Evolutionary conservation across 176 grass and related monocot species (phyloP), one percentile per base, ranked within the genome.

Genomic region (Aegilops umbellulata): DNA sequence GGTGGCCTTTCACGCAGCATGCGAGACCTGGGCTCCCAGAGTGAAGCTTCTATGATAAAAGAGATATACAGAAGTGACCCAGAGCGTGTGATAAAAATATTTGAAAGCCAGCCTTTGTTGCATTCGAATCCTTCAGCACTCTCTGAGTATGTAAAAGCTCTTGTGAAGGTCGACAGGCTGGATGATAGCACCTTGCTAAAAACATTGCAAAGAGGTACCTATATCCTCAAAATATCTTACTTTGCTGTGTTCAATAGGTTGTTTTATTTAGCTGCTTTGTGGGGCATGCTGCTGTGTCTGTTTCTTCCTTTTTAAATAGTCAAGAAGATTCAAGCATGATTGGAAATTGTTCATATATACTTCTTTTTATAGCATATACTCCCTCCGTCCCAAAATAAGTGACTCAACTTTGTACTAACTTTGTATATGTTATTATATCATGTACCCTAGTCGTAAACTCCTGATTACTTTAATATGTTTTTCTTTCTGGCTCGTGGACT

Each of bases 121-220:
- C 94, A 91, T 80, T 96, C 85, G 22, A 99, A 96, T 77, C 85
- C 90, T 82, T 82, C 92, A 38, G 94, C 97, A 78, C 76, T 99
- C 77, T 91, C 97, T 19, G 97, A 99, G 84, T 99, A 99, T 83
- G 94, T 99, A 49, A 99, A 99, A 89, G 97, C 97, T 71, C 88
- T 99, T 72, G 97, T 96, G 10, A 94, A 88, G 69, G 94, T 99
- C 73, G 94, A 99, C 85, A 94, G 94, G 62, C 83, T 99, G 87
- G 97, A 99, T 10, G 90, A 96, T 34, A 99, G 94, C 83, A 78
- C 90, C 55, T 86, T 99, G 85, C 90, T 99, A 39, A 94, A 90
- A 88, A 96, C 97, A 90, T 82, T 99, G 79, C 86, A 91, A 90
- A 99, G 92, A 94, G 97, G 97, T 90, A 87, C 16, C 3, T 2